Percentiles rank a stretch among this genome's conserved stretches.
Evolutionary conservation across 192 early-diverging fungal genomes (phyloP).

Genomic region (Coemansia sp.): DNA sequence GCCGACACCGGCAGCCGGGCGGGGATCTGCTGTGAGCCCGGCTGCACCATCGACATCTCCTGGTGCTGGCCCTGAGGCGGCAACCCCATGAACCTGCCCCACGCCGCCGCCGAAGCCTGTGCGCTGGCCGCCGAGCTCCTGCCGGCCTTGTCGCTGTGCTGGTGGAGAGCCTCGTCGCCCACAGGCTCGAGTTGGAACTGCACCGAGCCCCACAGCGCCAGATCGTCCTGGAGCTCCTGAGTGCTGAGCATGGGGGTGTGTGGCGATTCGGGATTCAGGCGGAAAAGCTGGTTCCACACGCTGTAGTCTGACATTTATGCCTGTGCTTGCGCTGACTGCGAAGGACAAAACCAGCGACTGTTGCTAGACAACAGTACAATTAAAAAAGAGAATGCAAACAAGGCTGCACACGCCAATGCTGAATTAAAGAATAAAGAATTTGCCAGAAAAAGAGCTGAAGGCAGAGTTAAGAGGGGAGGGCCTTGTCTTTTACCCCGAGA

Average conservation of each 20-base stretch:
- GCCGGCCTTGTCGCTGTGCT: neutral
- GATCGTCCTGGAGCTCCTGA: slow-evolving; percentile 61
- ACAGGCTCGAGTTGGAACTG: slow-evolving; percentile 63
- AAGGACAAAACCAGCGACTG: neutral
- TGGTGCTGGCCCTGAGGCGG: neutral
- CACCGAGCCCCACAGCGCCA: slow-evolving; percentile 63
- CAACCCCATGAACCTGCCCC: slow-evolving; percentile 2
- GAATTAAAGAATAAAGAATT: too few species aligned
- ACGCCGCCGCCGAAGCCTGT: slow-evolving; percentile 1
- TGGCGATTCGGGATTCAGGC: slow-evolving; percentile 55
- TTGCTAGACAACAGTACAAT: too few species aligned
- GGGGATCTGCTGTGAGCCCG: neutral
- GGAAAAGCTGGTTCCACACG: slow-evolving; percentile 44
- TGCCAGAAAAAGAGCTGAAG: too few species aligned
- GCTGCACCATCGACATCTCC: neutral
- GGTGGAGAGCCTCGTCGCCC: slow-evolving; percentile 11
- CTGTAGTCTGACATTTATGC: slow-evolving; percentile 41
- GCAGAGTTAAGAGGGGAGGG: too few species aligned
- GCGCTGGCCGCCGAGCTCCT: neutral
- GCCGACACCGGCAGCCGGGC: neutral
- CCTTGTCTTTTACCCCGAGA: too few species aligned
- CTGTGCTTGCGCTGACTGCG: too few species aligned
- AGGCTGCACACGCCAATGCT: too few species aligned
- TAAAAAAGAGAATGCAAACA: too few species aligned
- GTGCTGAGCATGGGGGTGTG: slow-evolving; percentile 52